Percentiles rank a stretch among this genome's conserved stretches.
phyloP scores from a whole-genome alignment of 805 yeast species.

The Suhomyces xylopsoci region DNA sequence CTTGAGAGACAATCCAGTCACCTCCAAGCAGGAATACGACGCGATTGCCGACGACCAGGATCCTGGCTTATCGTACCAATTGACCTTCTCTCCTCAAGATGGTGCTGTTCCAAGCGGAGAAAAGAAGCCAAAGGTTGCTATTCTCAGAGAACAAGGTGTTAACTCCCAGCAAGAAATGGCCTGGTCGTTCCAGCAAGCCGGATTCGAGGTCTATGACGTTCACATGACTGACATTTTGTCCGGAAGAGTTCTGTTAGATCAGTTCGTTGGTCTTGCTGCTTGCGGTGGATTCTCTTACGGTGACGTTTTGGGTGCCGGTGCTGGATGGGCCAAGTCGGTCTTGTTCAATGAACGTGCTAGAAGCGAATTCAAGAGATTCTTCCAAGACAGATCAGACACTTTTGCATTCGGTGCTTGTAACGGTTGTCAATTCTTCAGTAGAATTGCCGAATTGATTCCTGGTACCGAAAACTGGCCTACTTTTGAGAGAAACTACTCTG shows the following conservation, averaged over 20 bases:
- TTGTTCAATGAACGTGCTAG: constrained; percentile 77
- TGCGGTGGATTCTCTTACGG: constrained; percentile 99
- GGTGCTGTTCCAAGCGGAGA: constrained; percentile 29
- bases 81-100: constrained; percentile 64
- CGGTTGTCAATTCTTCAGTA: constrained; percentile 94
- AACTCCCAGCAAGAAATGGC: constrained; percentile 99
- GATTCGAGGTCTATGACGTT: constrained; percentile 90
- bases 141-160: constrained; percentile 97
- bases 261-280: constrained; percentile 91
- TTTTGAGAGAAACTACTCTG: constrained; percentile 85
- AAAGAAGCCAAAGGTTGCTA: constrained; percentile 82
- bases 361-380: constrained; percentile 72
- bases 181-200: constrained; percentile 92
- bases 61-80: constrained; percentile 83
- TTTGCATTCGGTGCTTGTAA: constrained; percentile 98
- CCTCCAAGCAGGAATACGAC: constrained; percentile 83
- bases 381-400: constrained; percentile 83
- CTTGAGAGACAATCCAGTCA: constrained; percentile 88
- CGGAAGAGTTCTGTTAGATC: constrained; percentile 68
- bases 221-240: constrained; percentile 90
- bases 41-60: constrained; percentile 74
- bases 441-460: constrained; percentile 82
- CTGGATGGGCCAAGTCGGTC: constrained; percentile 98
- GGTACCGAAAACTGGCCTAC: constrained; percentile 96
- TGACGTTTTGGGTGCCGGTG: constrained; percentile 97